Evolutionary conservation across 2,329 filamentous ascomycete species (phyloP), one percentile per base, ranked within the genome.

Genomic region (Purpureocillium takamizusanense): DNA sequence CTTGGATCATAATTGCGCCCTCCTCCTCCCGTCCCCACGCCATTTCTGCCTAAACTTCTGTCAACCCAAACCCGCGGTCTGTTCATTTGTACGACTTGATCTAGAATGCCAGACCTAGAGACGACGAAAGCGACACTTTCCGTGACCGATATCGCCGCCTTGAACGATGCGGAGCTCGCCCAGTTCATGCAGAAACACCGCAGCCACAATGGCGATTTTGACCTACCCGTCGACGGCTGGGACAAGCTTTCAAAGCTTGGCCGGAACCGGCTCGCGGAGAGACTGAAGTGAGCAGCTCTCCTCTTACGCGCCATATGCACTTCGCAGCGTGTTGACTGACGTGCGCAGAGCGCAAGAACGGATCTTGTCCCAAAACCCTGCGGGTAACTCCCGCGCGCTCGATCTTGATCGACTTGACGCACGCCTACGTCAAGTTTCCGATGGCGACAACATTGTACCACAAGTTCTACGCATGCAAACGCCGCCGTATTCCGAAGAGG

Each of bases 391-490:
- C 15, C 43, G 44, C 15, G 42, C 46, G 12, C 44, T 52, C 16
- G 40, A 53, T 40, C 45, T 51, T 5, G 39, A 44, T 28, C 40
- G 39, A 15, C 42, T 51, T 3, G 39, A 53, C 33, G 40, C 39
- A 10, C 46, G 42, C 21, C 41, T 53, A 13, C 44, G 31, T 17
- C 17, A 45, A 18, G 30, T 42, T 15, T 35, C 42, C 5, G 7
- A 13, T 15, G 27, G 23, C 21, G 33, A 23, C 7, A 13, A 15
- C 17, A 21, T 16, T 18, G 10, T 25, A 25, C 28, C 27, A 15
- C 15, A 6, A 35, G 6, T 8, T 28, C 33, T 10, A 28, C 18
- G 29, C 4, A 37, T 25, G 6, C 21, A 25, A 25, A 33, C 28
- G 7, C 11, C 36, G 2, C 36, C 30, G 12, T n/a, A 17, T 23